Conservation (phyloP, 2,329 filamentous ascomycete species). For the Penicillium sp. region DNA sequence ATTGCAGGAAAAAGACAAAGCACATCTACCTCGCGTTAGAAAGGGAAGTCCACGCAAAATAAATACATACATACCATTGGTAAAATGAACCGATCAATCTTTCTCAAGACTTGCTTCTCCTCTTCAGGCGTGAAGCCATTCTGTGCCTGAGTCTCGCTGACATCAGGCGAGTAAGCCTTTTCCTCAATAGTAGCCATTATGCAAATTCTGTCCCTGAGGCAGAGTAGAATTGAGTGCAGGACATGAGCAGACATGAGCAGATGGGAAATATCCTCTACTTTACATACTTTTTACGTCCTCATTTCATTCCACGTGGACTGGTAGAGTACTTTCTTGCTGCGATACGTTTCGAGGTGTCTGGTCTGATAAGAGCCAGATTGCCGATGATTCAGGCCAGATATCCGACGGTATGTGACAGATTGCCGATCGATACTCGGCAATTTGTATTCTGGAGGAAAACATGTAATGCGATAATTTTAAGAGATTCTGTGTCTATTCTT, state of each 20-base stretch:
- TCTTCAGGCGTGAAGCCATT: constrained; percentile 14
- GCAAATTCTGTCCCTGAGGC: background rate
- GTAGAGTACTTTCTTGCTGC: background rate
- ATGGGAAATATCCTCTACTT: too few relatives aligned
- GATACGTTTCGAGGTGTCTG: constrained; percentile 2
- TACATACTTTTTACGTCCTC: too few relatives aligned
- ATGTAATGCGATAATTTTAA: too few relatives aligned
- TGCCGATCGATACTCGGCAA: background rate
- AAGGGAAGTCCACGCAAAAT: background rate
- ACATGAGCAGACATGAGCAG: too few relatives aligned
- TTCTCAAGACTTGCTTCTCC: constrained; percentile 19
- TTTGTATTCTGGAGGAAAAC: too few relatives aligned
- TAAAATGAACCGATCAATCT: constrained; percentile 21
- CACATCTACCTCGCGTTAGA: constrained; percentile 31
- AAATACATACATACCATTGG: constrained; percentile 17
- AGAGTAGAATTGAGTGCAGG: background rate
- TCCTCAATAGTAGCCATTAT: background rate
- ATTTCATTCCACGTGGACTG: too few relatives aligned
- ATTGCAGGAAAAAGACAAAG: constrained; percentile 42
- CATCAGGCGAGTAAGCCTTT: constrained; percentile 2
- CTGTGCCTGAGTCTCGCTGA: background rate
- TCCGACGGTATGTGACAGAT: background rate
- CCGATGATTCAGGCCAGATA: background rate
- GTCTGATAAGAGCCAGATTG: constrained; percentile 4
- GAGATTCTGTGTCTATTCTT: too few relatives aligned